Evolutionary conservation across 805 yeast species (phyloP).

Genomic region (Ogataea degrootiae): DNA sequence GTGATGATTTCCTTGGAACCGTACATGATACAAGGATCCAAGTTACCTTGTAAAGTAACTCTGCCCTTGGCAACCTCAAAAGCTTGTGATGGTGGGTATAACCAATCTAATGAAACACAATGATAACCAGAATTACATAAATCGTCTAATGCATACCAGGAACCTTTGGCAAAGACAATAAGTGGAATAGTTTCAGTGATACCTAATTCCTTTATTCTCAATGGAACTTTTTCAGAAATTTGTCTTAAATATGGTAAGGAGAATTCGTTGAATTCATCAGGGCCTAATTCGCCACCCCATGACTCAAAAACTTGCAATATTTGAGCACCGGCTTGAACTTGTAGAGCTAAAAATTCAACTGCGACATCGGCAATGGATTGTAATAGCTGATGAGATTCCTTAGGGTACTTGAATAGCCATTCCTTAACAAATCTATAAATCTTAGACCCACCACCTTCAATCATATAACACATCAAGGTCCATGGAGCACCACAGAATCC

Average conservation of each 20-base stretch:
- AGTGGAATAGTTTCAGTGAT: conserved; percentile 71
- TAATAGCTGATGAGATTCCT: conserved; percentile 63
- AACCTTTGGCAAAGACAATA: conserved; percentile 90
- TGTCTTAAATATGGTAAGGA: conserved; percentile 83
- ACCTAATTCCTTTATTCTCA: conserved; percentile 67
- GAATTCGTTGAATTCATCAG: conserved; percentile 81
- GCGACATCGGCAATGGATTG: conserved; percentile 83
- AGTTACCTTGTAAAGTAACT: conserved; percentile 86
- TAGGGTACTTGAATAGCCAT: conserved; percentile 83
- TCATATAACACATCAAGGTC: conserved; percentile 95
- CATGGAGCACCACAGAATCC: conserved; percentile 99
- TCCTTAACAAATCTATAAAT: conserved; percentile 86
- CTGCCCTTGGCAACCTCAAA: conserved; percentile 68
- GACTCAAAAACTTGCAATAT: conserved; percentile 95
- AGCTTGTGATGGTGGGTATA: conserved; percentile 79
- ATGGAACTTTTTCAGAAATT: conserved; percentile 65
- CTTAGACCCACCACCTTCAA: conserved; percentile 95
- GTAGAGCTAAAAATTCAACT: conserved; percentile 87
- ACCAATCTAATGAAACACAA: conserved; percentile 92
- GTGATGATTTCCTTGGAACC: conserved; percentile 82
- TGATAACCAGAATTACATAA: conserved; percentile 79
- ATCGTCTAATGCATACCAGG: conserved; percentile 93
- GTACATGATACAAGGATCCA: conserved; percentile 93
- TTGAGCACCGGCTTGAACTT: conserved; percentile 97
- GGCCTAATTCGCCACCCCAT: conserved; percentile 97